Evolutionary conservation across 768 basidiomycete genomes (phyloP).

Genomic region (Naganishia antarctica): DNA sequence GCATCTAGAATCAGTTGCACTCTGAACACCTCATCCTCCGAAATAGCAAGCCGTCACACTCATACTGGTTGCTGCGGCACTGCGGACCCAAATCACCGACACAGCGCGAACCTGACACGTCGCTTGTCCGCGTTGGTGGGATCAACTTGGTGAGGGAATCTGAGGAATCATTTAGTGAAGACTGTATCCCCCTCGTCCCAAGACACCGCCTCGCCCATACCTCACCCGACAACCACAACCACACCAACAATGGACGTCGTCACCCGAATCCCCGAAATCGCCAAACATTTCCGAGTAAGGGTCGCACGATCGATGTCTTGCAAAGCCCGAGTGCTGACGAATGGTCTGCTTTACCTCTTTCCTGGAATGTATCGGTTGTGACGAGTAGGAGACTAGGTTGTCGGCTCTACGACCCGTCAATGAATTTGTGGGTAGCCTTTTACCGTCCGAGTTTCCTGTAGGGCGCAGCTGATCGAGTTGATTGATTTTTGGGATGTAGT

Average conservation of each 20-base stretch:
- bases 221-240: not conserved
- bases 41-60: not conserved
- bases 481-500: constrained; percentile 30
- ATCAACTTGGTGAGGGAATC: too few species aligned
- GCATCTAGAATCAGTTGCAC: not conserved
- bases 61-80: too few species aligned
- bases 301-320: too few species aligned
- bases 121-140: too few species aligned
- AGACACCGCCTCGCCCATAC: not conserved
- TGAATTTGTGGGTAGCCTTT: constrained; percentile 44
- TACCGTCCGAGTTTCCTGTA: not conserved
- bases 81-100: too few species aligned
- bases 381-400: constrained; percentile 44
- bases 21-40: not conserved
- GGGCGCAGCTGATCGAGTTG: not conserved
- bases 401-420: constrained; percentile 45
- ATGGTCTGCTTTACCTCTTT: not conserved
- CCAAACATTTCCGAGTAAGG: constrained; percentile 47
- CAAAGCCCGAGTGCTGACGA: not conserved
- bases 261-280: constrained; percentile 40
- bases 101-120: too few species aligned
- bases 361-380: not conserved
- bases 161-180: too few species aligned
- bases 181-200: not conserved
- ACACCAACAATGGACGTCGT: constrained; percentile 45